phyloP scores from a whole-genome alignment of 2,329 filamentous ascomycete species.

The Leptographium radiaticola region DNA sequence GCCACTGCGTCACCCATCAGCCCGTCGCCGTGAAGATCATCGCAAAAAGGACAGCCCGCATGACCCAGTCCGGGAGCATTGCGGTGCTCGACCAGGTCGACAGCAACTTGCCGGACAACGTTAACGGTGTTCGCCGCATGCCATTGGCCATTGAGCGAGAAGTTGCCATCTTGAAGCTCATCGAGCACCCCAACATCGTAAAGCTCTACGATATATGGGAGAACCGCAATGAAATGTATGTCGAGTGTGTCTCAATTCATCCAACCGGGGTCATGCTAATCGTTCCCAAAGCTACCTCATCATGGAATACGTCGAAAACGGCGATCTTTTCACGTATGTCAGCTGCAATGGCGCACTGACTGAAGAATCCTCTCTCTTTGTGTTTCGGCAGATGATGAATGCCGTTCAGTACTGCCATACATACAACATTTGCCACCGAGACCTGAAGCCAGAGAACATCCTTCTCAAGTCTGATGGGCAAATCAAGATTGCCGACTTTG shows the following conservation, averaged over 20 bases:
- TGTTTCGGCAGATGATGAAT: slow-evolving; percentile 88
- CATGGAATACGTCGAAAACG: slow-evolving; percentile 72
- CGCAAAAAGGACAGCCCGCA: slow-evolving; percentile 64
- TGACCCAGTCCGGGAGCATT: slow-evolving; percentile 76
- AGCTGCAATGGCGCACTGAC: slow-evolving; percentile 57
- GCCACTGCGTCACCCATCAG: slow-evolving; percentile 66
- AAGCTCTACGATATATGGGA: slow-evolving; percentile 96
- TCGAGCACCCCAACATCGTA: slow-evolving; percentile 90
- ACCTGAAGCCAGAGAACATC: slow-evolving; percentile 96
- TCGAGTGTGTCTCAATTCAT: not conserved
- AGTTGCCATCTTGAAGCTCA: slow-evolving; percentile 92
- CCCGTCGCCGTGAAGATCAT: slow-evolving; percentile 92
- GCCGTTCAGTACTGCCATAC: slow-evolving; percentile 87
- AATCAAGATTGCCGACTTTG: slow-evolving; percentile 93
- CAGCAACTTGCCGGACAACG: slow-evolving; percentile 37
- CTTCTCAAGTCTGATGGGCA: slow-evolving; percentile 62
- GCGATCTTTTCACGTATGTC: slow-evolving; percentile 80
- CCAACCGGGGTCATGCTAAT: not conserved
- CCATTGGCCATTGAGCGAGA: slow-evolving; percentile 87
- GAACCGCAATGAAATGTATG: slow-evolving; percentile 86
- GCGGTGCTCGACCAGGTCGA: slow-evolving; percentile 69
- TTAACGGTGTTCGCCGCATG: slow-evolving; percentile 54
- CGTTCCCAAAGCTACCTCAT: slow-evolving; percentile 64
- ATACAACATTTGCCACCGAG: slow-evolving; percentile 90
- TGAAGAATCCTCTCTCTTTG: slow-evolving; percentile 68